phyloP scores from a whole-genome alignment of 306 rosid species.

The Vicia faba region DNA sequence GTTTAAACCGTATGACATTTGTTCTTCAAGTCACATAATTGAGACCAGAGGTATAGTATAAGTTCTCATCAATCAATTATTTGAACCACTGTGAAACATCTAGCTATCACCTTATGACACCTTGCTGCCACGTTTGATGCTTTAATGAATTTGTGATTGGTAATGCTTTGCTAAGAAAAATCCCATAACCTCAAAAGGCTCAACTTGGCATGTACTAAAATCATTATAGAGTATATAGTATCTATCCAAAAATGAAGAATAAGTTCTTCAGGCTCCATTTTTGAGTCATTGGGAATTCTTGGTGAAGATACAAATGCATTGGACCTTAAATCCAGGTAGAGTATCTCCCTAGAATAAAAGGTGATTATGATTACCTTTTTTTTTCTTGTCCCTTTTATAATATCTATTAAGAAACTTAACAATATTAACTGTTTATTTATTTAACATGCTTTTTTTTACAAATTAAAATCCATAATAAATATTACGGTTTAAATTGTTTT shows the following conservation, averaged over 20 bases:
- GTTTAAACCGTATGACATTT: constrained; percentile 1
- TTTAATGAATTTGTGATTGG: background rate
- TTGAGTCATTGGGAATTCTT: constrained; percentile 38
- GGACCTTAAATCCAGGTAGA: constrained; percentile 36
- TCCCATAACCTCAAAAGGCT: constrained; percentile 24
- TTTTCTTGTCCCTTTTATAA: background rate
- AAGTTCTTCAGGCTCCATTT: constrained; percentile 39
- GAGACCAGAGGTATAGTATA: background rate
- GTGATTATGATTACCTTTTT: too few species aligned
- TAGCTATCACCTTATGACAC: constrained; percentile 27
- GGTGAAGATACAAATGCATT: constrained; percentile 45
- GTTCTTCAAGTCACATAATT: constrained; percentile 17
- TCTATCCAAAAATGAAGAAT: constrained; percentile 53
- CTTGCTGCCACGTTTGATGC: constrained; percentile 8
- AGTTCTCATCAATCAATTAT: constrained; percentile 37
- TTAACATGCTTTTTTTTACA: too few species aligned
- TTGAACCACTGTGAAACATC: constrained; percentile 26
- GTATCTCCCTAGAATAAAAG: constrained; percentile 20
- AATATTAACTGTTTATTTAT: too few species aligned
- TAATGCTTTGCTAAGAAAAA: constrained; percentile 31
- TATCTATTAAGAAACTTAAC: too few species aligned
- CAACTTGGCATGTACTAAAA: constrained; percentile 31
- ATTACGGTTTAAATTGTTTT: too few species aligned
- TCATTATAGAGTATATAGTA: background rate
- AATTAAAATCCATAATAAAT: too few species aligned